Evolutionary conservation across 768 basidiomycete genomes (phyloP), one percentile per base, ranked within the genome.

Genomic region (Tulasnella sp.): DNA sequence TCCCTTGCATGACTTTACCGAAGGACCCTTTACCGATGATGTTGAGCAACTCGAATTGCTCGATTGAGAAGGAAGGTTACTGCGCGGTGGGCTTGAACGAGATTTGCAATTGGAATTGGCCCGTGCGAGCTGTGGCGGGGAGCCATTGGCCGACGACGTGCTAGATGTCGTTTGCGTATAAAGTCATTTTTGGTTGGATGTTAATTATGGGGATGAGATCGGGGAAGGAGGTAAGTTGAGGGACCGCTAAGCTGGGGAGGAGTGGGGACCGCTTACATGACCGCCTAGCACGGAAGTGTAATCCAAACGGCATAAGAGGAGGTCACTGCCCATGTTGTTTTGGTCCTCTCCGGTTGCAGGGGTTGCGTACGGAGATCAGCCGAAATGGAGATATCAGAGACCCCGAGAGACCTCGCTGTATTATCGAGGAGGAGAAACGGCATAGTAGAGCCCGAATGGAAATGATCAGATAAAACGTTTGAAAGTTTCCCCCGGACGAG

Each of bases 21-120:
- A 99, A 99, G 79, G 91, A 93, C 13, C 98, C 97, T 85, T 98
- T 98, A 29, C 97, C 96, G 79, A 99, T 97, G 69, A 99, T 96
- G 84, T 96, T 98, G 82, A 99, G 91, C 72, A 99, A 86, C 79
- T 99, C 97, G 83, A 99, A 99, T 4, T 91, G 92, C 82, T 99
- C 96, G 82, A 98, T 98, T n/a, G 95, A 94, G 70, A 98, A 87
- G 4, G 44, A 44, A 9, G 44, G 92, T 86, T 82, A 9, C 13
- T 13, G 13, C 13, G 44, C 44, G 44, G 93, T 90, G 0, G 96
- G 95, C 82, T 93, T 94, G 88, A 94, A 99, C 81, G 94, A 91
- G 74, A 99, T 92, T 84, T 96, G 96, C 82, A 99, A 91, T 84
- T 98, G 96, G 87, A 99, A 96, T 42, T 93, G 91, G 77, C 96